Percentiles rank a stretch among this genome's conserved stretches.
Conservation (phyloP, 495 filamentous ascomycete species). For the Penicillium riverlandense region DNA sequence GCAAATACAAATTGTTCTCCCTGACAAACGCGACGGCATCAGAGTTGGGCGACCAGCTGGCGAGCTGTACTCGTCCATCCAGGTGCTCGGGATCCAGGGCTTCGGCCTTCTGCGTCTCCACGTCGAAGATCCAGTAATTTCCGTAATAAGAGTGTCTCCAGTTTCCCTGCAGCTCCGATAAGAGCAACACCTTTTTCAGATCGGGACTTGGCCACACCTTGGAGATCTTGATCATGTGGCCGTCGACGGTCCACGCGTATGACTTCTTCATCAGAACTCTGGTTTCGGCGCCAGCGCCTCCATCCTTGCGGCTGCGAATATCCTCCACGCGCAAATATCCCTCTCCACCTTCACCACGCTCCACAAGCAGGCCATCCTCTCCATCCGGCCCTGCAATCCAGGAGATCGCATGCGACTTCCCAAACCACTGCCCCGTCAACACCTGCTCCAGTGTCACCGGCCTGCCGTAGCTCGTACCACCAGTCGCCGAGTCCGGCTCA, state of each 20-base stretch:
- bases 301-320: constrained; percentile 52
- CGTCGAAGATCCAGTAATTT: constrained; percentile 90
- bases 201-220: constrained; percentile 72
- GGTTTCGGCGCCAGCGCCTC: constrained; percentile 35
- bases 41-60: constrained; percentile 82
- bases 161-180: constrained; percentile 61
- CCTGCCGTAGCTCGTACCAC: constrained; percentile 60
- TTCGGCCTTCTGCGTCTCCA: constrained; percentile 69
- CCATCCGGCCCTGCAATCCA: constrained; percentile 85
- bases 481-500: constrained; percentile 61
- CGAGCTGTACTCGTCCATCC: constrained; percentile 69
- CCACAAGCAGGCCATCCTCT: constrained; percentile 79
- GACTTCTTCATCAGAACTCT: constrained; percentile 68
- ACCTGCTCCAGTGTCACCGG: constrained; percentile 77
- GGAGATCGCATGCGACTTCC: constrained; percentile 62
- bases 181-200: constrained; percentile 74
- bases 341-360: constrained; percentile 48
- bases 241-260: constrained; percentile 48
- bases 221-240: constrained; percentile 40
- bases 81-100: constrained; percentile 66
- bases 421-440: constrained; percentile 61
- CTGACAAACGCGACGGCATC: constrained; percentile 79
- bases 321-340: constrained; percentile 85
- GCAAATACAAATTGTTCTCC: constrained; percentile 81
- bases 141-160: constrained; percentile 87